A percentile compares a stretch with the other conserved stretches of the same genome.
phyloP scores from a whole-genome alignment of 1,139 yeast genomes.

The Geotrichum reessii region DNA sequence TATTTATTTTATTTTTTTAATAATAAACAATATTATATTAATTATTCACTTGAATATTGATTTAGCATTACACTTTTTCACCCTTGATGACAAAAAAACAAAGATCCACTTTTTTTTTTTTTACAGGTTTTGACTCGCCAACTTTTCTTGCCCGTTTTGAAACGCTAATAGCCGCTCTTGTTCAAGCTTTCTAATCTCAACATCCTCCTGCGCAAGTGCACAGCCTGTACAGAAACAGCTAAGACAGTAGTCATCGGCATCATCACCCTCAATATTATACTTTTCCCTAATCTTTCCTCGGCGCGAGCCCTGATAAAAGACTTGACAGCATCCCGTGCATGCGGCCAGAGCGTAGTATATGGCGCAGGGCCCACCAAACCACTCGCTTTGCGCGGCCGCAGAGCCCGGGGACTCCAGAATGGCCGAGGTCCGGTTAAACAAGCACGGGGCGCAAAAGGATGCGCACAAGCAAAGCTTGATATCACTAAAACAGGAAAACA shows the following conservation, averaged over 20 bases:
- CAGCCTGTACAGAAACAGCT: slow-evolving; percentile 9
- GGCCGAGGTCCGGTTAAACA: slow-evolving; percentile 6
- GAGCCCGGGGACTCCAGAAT: background rate
- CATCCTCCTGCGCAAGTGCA: slow-evolving; percentile 11
- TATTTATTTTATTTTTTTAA: too few species aligned
- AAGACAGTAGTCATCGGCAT: background rate
- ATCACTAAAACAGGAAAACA: background rate
- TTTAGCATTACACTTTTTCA: too few species aligned
- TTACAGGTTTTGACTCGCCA: background rate
- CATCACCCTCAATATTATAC: slow-evolving; percentile 6
- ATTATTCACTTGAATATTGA: too few species aligned
- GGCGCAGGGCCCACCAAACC: background rate
- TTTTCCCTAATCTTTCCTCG: slow-evolving; percentile 2
- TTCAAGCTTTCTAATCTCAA: slow-evolving; percentile 2
- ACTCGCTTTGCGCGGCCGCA: background rate
- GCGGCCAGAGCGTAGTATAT: slow-evolving; percentile 10
- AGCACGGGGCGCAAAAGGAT: slow-evolving; percentile 8
- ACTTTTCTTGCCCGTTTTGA: background rate
- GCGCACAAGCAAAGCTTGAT: slow-evolving; percentile 1
- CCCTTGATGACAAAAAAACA: too few species aligned
- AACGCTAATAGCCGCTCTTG: background rate
- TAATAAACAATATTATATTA: too few species aligned
- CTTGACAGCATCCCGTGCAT: slow-evolving; percentile 3
- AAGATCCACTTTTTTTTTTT: too few species aligned
- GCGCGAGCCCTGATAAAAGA: slow-evolving; percentile 6